Base-by-base conservation (phyloP, 495 filamentous ascomycete species). In the Acidiella bohemica region DNA sequence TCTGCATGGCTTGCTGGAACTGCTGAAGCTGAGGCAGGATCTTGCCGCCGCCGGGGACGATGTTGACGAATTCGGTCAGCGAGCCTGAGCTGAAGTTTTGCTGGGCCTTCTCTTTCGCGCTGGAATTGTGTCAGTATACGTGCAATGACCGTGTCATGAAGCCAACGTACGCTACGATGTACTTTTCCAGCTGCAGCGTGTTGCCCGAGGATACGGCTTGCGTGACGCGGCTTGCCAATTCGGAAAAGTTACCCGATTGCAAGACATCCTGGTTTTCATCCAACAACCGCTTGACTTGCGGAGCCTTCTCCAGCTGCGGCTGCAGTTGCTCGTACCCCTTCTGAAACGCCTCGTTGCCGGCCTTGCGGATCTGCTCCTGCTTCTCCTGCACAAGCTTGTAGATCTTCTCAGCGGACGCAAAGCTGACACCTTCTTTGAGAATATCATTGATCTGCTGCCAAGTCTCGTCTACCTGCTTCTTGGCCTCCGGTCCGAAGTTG, bases 401-500 rank as follows among this genome's bases (percentile, higher is more conserved):
- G 25, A 74, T 67, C 61, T 76, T 70, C 29, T 66, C 55, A 0
- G 65, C 52, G 5, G 60, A 72, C 3, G 62, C 55, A 3, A 61
- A 49, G 23, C 62, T 69, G 16, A 75, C 47, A 5, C 76, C 76
- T 5, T 58, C 57, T 38, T 68, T 60, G 19, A 77, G 34, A 40
- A 79, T 67, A 18, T 72, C 64, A 39, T 56, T 57, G 33, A 79
- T 62, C 48, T 81, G 64, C 12, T 68, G 47, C 67, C 73, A 81
- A 7, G 75, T 78, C 59, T 75, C 61, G 33, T 81, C 72, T 5
- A 76, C 65, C 56, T 78, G 64, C 63, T 80, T 75, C 62, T 76
- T 76, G 0, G 75, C 76, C 48, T 80, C 71, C 0, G 76, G 77
- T 0, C 78, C 78, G 51, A 75, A 74, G 17, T 69, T 53, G 21